Conservation (phyloP, 108 stramenopile genomes). For the Pseudonitzschia multiseries region DNA sequence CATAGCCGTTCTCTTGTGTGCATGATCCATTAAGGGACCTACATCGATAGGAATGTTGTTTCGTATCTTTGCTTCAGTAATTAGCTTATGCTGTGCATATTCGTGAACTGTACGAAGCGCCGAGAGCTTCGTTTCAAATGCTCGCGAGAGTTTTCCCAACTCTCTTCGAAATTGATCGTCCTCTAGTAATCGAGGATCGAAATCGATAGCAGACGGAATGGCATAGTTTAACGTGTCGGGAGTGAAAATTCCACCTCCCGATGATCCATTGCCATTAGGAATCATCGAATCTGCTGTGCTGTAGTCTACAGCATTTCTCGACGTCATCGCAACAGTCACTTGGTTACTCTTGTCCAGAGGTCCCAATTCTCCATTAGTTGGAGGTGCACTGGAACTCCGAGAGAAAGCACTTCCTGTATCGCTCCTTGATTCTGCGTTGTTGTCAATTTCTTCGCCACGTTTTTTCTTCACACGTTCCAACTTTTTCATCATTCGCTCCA, state of each 20-base stretch:
- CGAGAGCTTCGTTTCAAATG: slow-evolving; percentile 68
- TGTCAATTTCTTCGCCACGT: slow-evolving; percentile 28
- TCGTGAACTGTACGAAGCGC: slow-evolving; percentile 73
- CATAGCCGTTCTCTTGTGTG: slow-evolving; percentile 50
- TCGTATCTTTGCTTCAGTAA: slow-evolving; percentile 73
- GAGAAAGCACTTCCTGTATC: slow-evolving; percentile 23
- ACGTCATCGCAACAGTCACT: slow-evolving; percentile 24
- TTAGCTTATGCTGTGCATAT: slow-evolving; percentile 78
- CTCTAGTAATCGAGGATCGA: slow-evolving; percentile 61
- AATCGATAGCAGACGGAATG: slow-evolving; percentile 38
- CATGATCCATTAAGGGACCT: slow-evolving; percentile 68
- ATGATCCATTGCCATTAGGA: slow-evolving; percentile 12
- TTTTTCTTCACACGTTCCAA: slow-evolving; percentile 52
- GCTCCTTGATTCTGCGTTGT: slow-evolving; percentile 13
- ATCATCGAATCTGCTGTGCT: not conserved
- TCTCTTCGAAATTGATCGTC: slow-evolving; percentile 68
- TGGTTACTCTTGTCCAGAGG: slow-evolving; percentile 37
- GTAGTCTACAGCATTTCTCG: not conserved
- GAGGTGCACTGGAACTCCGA: slow-evolving; percentile 5
- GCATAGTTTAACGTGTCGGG: slow-evolving; percentile 47
- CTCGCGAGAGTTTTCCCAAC: slow-evolving; percentile 60
- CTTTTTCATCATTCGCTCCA: slow-evolving; percentile 64
- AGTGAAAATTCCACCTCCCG: slow-evolving; percentile 23
- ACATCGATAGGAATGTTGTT: slow-evolving; percentile 77
- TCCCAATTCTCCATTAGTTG: slow-evolving; percentile 2